These are phyloP conservation scores for Fraxinus dipetala DNA, from an alignment of 305 asterid species.

Conservation along the genomic window DNA sequence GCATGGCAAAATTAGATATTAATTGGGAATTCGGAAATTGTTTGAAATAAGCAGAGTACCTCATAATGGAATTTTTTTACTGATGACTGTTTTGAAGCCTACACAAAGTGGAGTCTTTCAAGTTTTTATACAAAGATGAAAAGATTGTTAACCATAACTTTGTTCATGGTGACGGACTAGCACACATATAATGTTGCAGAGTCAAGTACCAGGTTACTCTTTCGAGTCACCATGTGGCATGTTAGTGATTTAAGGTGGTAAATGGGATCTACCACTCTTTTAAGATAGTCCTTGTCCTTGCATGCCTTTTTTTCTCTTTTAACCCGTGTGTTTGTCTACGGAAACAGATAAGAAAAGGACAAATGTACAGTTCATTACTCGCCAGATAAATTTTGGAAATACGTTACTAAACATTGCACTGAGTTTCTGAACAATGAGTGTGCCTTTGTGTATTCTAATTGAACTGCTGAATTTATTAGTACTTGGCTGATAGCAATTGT, in stretches of 20 bases:
- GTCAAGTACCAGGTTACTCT: not conserved
- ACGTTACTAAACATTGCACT: not conserved
- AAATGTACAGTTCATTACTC: not conserved
- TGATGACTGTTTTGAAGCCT: not conserved
- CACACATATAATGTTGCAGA: not conserved
- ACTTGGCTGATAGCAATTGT: not conserved
- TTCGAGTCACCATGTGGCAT: not conserved
- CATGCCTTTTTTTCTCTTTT: too few species aligned
- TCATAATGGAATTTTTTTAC: not conserved
- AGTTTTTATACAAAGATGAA: not conserved
- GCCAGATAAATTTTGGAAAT: not conserved
- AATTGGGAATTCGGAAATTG: not conserved
- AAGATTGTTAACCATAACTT: not conserved
- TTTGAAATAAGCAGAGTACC: not conserved
- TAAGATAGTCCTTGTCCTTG: not conserved
- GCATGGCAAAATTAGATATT: not conserved
- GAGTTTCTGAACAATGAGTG: not conserved
- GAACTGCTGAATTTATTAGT: not conserved
- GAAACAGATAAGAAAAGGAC: not conserved
- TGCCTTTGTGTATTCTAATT: not conserved
- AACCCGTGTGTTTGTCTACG: too few species aligned
- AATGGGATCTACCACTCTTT: not conserved
- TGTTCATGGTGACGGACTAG: not conserved
- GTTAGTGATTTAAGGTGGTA: not conserved
- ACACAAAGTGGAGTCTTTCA: not conserved